Evolutionary conservation across 2,329 filamentous ascomycete species (phyloP), one percentile per base, ranked within the genome.

Genomic region (Ophiosphaerella korrae): DNA sequence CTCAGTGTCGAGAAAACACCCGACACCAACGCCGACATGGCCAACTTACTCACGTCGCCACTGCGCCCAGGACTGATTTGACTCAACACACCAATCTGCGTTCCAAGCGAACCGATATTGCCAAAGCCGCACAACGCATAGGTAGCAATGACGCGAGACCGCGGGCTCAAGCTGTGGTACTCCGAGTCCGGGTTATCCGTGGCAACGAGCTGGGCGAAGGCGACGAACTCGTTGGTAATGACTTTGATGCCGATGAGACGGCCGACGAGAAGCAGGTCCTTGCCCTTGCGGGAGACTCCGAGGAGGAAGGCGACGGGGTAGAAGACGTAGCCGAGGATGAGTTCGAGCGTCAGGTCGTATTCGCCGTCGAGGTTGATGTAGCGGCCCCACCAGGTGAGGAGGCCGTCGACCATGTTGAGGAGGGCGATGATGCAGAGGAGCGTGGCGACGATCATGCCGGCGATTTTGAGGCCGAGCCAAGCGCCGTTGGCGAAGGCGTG

Each of bases 381-480:
- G 38, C 79, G 81, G 26, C 90, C 90, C 86, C 88, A 92, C 91
- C 91, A 95, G 48, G 85, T 88, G 18, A 96, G 79, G 7, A 95
- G 79, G 43, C 86, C 90, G 66, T 95, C 88, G 64, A 88, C 74
- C 35, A 95, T 80, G 24, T 80, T 87, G 44, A 96, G 81, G 29
- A 92, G 79, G 14, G 89, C 88, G 57, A 95, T 87, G 64, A 95
- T 92, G 75, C 89, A 92, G 24, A 95, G 83, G n/a, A 95, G 80
- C 0, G 87, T 90, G 31, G 87, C 82, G 39, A 89, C 67, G 50
- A 95, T 93, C 83, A 92, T 93, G 54, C 88, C 89, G 3, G 86
- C 90, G 59, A 95, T 92, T 79, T 92, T 93, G 64, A 95, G 81
- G 69, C 90, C 91, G 8, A 94, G 80, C 89, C 89, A 93, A 9